Evolutionary conservation across 2,329 filamentous ascomycete species (phyloP).

Genomic region (Magnaporthiopsis rhizophila): DNA sequence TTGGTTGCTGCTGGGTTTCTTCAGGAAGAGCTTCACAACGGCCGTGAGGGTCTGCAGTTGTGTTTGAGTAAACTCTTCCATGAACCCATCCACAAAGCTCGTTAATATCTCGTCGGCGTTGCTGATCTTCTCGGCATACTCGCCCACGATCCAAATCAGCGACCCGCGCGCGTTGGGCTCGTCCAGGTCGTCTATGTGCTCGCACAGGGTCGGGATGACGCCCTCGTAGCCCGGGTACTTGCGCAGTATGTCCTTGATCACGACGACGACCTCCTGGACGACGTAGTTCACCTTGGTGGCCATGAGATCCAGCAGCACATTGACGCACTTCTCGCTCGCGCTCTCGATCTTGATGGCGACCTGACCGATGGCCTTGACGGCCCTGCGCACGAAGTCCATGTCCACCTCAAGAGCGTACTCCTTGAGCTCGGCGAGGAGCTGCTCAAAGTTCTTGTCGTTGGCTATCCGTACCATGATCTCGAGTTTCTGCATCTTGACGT

Average conservation of each 20-base stretch:
- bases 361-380: slow-evolving; percentile 93
- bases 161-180: slow-evolving; percentile 86
- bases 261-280: slow-evolving; percentile 96
- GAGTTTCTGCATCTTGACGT: slow-evolving; percentile 94
- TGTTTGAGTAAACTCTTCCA: slow-evolving; percentile 95
- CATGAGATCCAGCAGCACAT: slow-evolving; percentile 86
- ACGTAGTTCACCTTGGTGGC: slow-evolving; percentile 98
- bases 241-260: slow-evolving; percentile 96
- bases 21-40: slow-evolving; percentile 94
- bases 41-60: slow-evolving; percentile 96
- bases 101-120: slow-evolving; percentile 93
- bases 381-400: slow-evolving; percentile 95
- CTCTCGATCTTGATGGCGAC: slow-evolving; percentile 98
- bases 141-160: slow-evolving; percentile 97
- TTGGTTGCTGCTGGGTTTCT: slow-evolving; percentile 90
- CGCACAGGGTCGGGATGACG: slow-evolving; percentile 91
- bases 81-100: slow-evolving; percentile 88
- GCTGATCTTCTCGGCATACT: slow-evolving; percentile 98
- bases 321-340: slow-evolving; percentile 91
- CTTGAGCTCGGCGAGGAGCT: slow-evolving; percentile 86
- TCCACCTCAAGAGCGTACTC: slow-evolving; percentile 98
- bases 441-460: slow-evolving; percentile 93
- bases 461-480: slow-evolving; percentile 99
- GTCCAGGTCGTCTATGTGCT: slow-evolving; percentile 94
- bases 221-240: slow-evolving; percentile 98